Evolutionary conservation across 2,329 filamentous ascomycete species (phyloP).

Genomic region (Coleophoma crateriformis): DNA sequence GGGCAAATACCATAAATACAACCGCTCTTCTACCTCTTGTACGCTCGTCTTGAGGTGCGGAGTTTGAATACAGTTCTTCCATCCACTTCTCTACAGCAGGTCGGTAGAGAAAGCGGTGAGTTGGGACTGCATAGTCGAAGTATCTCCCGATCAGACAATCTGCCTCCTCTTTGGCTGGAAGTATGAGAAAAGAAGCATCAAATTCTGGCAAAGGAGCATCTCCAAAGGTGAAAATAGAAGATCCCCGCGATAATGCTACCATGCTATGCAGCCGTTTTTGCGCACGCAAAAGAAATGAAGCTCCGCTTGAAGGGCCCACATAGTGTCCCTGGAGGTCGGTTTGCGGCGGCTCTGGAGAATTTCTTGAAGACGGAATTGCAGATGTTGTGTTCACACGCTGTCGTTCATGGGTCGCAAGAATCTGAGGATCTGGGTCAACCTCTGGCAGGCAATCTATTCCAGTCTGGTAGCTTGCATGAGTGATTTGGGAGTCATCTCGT

Average conservation of each 20-base stretch:
- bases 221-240: slow-evolving; percentile 28
- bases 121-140: slow-evolving; percentile 55
- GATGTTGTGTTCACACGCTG: neutral
- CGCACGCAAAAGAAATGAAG: slow-evolving; percentile 42
- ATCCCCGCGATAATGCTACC: slow-evolving; percentile 29
- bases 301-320: slow-evolving; percentile 33
- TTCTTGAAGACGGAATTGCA: slow-evolving; percentile 23
- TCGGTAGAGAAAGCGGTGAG: slow-evolving; percentile 51
- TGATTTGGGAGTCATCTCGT: neutral
- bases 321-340: slow-evolving; percentile 41
- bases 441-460: neutral
- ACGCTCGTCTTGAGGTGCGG: slow-evolving; percentile 31
- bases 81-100: slow-evolving; percentile 46
- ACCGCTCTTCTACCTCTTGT: slow-evolving; percentile 31
- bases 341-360: slow-evolving; percentile 39
- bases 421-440: neutral
- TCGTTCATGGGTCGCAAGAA: neutral
- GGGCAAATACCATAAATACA: slow-evolving; percentile 46
- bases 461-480: neutral
- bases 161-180: slow-evolving; percentile 20
- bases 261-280: slow-evolving; percentile 41
- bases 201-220: slow-evolving; percentile 36
- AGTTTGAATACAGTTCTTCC: slow-evolving; percentile 38
- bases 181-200: slow-evolving; percentile 35
- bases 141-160: slow-evolving; percentile 39